Base-by-base conservation (phyloP, 208 protist genomes). In the Leishmania amazonensis region DNA sequence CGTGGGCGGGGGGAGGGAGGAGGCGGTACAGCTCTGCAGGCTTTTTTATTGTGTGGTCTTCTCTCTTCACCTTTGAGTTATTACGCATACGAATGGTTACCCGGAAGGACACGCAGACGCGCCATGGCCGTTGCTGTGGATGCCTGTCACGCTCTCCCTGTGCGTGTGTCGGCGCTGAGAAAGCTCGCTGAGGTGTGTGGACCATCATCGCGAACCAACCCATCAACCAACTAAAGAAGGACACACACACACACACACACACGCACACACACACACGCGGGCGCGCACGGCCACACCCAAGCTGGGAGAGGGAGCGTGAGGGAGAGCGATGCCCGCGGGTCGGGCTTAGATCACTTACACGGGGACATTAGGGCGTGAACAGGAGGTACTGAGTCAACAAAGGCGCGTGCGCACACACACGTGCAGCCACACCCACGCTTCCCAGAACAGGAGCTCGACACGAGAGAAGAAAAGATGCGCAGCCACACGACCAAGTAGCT, bases 331-430 rank as follows among this genome's bases (percentile, higher is more conserved):
- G 53, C 51, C 31, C n/a, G n/a, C 62, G 51, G 40, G 35, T 54
- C 11, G 42, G 70, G 28, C 28, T 54, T 53, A 51, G 70, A 74
- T 40, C 70, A 35, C 70, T 74, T 74, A 74, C 54, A 45, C 70
- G 70, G 24, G 70, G 24, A 53, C 70, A 74, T 31, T 4, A 15
- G 31, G 45, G 15, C 72, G 35, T 76, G 31, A 54, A 62, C 51
- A 62, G 24, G 7, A 72, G 21, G 9, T 28, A 24, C n/a, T 49
- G 2, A 21, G 49, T 0, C 11, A 74, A 53, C 24, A 17, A 74
- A 53, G 21, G 21, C 54, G 57, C 49, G 6, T 7, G 21, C 54
- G 57, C 49, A 19, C 15, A 28, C 45, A 75, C 28, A 75, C 71
- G 40, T 13, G 21, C 70, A 75, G 2, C 19, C 31, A 72, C 40